A percentile compares a stretch with the other conserved stretches of the same genome.
Evolutionary conservation across 2,329 filamentous ascomycete species (phyloP).

Genomic region (Chrysoporthe deuterocubensis): DNA sequence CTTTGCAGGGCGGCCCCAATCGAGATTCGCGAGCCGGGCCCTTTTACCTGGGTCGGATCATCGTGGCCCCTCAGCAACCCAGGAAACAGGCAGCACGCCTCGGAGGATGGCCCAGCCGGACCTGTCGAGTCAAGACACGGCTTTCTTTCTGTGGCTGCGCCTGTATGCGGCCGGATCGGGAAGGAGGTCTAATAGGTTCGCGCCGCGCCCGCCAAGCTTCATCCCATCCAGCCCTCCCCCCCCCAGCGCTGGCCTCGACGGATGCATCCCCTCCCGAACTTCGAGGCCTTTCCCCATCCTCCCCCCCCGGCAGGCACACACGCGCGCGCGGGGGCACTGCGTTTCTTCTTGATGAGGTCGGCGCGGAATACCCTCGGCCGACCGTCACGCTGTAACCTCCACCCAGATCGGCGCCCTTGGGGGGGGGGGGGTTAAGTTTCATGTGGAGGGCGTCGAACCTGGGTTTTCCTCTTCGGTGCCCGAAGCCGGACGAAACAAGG

Average conservation of each 20-base stretch:
- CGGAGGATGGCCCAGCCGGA: not conserved
- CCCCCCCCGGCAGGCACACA: not conserved
- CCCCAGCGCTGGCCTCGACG: not conserved
- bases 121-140: not conserved
- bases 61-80: not conserved
- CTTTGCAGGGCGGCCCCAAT: not conserved
- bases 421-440: not conserved
- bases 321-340: not conserved
- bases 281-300: not conserved
- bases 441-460: not conserved
- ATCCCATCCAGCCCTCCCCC: not conserved
- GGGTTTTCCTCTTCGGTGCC: constrained; percentile 1
- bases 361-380: not conserved
- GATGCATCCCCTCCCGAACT: not conserved
- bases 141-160: not conserved
- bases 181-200: not conserved
- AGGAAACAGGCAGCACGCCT: not conserved
- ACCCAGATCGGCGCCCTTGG: too few species aligned
- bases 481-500: constrained; percentile 8
- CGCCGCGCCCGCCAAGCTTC: not conserved
- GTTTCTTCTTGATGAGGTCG: not conserved
- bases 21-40: not conserved
- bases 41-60: not conserved
- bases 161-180: not conserved
- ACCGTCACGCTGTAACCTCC: not conserved